Conservation (phyloP, 345 rosid genomes). For the Camelina hispida region DNA sequence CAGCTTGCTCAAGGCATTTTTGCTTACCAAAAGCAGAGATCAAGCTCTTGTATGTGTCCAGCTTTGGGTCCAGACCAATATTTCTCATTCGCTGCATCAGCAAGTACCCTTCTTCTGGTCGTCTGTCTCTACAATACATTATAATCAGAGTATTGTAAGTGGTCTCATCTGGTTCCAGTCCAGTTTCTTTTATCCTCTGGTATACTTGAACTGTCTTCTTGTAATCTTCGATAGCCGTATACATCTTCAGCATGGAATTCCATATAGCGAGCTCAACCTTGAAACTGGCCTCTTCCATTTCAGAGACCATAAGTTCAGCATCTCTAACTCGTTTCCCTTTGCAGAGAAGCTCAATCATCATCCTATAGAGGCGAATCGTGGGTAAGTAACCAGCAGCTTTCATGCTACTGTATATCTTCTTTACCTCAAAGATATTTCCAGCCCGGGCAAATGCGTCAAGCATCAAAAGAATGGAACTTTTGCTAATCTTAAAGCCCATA, state of each 20-base stretch:
- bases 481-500: conserved; percentile 90
- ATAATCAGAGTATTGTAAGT: conserved; percentile 82
- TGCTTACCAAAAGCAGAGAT: conserved; percentile 89
- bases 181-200: conserved; percentile 68
- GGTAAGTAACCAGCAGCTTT: conserved; percentile 96
- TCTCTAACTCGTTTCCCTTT: conserved; percentile 81
- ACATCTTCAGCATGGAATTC: conserved; percentile 90
- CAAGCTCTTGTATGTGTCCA: conserved; percentile 91
- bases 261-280: conserved; percentile 82
- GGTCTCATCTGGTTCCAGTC: conserved; percentile 80
- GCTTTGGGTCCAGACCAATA: conserved; percentile 69
- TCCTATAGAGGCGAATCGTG: conserved; percentile 90
- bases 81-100: conserved; percentile 84
- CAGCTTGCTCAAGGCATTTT: conserved; percentile 71
- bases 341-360: conserved; percentile 74
- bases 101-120: conserved; percentile 82
- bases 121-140: conserved; percentile 87
- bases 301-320: conserved; percentile 85
- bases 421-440: conserved; percentile 85
- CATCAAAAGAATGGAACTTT: conserved; percentile 86
- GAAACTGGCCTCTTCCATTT: conserved; percentile 91
- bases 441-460: conserved; percentile 85
- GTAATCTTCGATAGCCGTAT: conserved; percentile 74
- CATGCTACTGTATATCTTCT: conserved; percentile 94
- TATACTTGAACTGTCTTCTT: conserved; percentile 72